A percentile compares a stretch with the other conserved stretches of the same genome.
These are phyloP conservation scores for Lichina pygmaea DNA, from an alignment of 495 filamentous ascomycete species.

Conservation along the genomic window DNA sequence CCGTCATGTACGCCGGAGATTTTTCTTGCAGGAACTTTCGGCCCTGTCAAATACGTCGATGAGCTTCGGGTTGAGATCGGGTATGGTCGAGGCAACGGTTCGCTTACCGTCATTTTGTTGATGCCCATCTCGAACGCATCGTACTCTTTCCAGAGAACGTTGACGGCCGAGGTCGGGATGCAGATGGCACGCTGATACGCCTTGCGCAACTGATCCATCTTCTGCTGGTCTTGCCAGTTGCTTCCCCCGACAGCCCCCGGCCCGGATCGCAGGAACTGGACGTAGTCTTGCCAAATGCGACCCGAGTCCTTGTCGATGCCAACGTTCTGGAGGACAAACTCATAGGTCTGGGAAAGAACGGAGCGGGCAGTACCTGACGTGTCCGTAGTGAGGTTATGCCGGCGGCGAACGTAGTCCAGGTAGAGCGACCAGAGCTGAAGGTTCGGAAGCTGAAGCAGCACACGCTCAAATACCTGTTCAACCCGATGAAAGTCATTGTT, in stretches of 20 bases:
- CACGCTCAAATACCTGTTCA: conserved; percentile 57
- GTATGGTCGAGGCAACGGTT: not conserved
- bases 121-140: conserved; percentile 79
- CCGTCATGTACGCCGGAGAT: conserved; percentile 80
- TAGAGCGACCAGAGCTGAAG: conserved; percentile 82
- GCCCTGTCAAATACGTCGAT: conserved; percentile 22
- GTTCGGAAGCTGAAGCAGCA: conserved; percentile 44
- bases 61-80: conserved; percentile 4
- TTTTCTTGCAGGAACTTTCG: conserved; percentile 81
- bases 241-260: conserved; percentile 65
- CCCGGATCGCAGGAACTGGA: conserved; percentile 64
- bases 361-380: conserved; percentile 43
- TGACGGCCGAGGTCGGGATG: conserved; percentile 55
- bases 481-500: conserved; percentile 47
- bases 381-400: conserved; percentile 65
- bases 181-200: conserved; percentile 72
- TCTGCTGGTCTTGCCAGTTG: conserved; percentile 88
- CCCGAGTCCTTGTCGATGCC: conserved; percentile 85
- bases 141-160: conserved; percentile 85
- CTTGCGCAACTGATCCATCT: conserved; percentile 79
- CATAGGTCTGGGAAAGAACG: conserved; percentile 59
- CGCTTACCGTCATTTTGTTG: conserved; percentile 58
- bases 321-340: conserved; percentile 68
- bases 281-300: conserved; percentile 74
- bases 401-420: conserved; percentile 76